Percentiles rank a stretch among this genome's conserved stretches.
Conservation (phyloP, 2,329 filamentous ascomycete genomes). For the Phoma sp. region DNA sequence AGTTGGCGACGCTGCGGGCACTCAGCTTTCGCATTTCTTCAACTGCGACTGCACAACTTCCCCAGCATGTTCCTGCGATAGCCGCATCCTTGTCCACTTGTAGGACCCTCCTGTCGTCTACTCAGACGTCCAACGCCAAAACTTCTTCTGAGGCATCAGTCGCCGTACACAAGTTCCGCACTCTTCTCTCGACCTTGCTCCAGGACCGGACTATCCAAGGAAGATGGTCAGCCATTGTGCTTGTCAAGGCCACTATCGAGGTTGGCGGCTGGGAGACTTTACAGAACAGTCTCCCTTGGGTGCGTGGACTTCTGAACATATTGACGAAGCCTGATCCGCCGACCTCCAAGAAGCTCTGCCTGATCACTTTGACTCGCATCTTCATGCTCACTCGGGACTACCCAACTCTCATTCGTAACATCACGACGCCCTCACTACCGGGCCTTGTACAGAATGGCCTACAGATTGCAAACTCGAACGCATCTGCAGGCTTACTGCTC, state of each 20-base stretch:
- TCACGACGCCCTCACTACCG: constrained; percentile 81
- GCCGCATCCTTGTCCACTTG: constrained; percentile 62
- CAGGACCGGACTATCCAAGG: constrained; percentile 77
- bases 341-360: constrained; percentile 75
- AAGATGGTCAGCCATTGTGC: constrained; percentile 75
- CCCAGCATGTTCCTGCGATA: constrained; percentile 73
- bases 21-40: constrained; percentile 74
- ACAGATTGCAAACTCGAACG: constrained; percentile 56
- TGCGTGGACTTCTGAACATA: constrained; percentile 74
- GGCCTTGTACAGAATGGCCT: constrained; percentile 76
- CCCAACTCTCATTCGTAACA: constrained; percentile 82
- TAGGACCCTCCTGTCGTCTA: constrained; percentile 65
- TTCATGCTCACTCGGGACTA: constrained; percentile 83
- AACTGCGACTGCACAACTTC: constrained; percentile 74
- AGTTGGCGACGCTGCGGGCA: constrained; percentile 41
- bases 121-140: constrained; percentile 63
- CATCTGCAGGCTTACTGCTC: constrained; percentile 60
- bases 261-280: constrained; percentile 84
- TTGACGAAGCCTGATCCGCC: constrained; percentile 80
- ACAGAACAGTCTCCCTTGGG: constrained; percentile 75
- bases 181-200: constrained; percentile 76
- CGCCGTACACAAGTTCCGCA: constrained; percentile 82
- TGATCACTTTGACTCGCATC: constrained; percentile 81
- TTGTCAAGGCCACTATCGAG: constrained; percentile 83
- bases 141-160: constrained; percentile 69